Evolutionary conservation across 192 early-diverging fungal species (phyloP).

Genomic region (Umbelopsis sp.): DNA sequence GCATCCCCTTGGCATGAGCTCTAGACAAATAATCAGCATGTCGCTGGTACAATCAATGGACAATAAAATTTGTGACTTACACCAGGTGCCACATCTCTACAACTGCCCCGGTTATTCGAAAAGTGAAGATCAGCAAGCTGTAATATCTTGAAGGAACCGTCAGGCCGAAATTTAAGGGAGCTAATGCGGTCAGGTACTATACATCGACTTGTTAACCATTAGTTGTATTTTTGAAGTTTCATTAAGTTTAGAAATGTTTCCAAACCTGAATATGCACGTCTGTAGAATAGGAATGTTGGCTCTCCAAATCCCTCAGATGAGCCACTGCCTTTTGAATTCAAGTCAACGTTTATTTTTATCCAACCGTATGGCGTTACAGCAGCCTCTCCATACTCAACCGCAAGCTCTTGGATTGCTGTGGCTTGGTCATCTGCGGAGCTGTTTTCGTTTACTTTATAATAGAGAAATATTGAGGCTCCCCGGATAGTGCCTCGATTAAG

Average conservation of each 20-base stretch:
- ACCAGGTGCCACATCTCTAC: slow-evolving; percentile 30
- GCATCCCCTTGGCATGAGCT: slow-evolving; percentile 42
- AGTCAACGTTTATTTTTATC: slow-evolving; percentile 23
- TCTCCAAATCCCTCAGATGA: slow-evolving; percentile 22
- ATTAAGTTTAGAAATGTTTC: not conserved
- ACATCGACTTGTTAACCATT: not conserved
- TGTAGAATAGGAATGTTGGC: slow-evolving; percentile 21
- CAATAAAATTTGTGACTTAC: slow-evolving; percentile 22
- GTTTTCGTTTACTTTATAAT: slow-evolving; percentile 20
- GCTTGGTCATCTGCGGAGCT: not conserved
- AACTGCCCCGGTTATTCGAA: slow-evolving; percentile 43
- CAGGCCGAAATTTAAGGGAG: slow-evolving; percentile 32
- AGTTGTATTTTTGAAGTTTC: not conserved
- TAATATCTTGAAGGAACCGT: slow-evolving; percentile 49
- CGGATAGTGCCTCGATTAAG: slow-evolving; percentile 26
- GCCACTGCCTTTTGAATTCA: slow-evolving; percentile 21
- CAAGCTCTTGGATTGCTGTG: slow-evolving; percentile 20
- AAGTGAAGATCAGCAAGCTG: slow-evolving; percentile 52
- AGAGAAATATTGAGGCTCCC: slow-evolving; percentile 26
- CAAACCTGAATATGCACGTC: slow-evolving; percentile 20
- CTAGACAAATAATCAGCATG: slow-evolving; percentile 12
- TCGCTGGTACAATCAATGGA: not conserved
- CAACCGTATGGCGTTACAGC: slow-evolving; percentile 25
- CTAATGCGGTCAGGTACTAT: not conserved
- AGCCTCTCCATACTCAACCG: slow-evolving; percentile 22